Evolutionary conservation across 352 stramenopile genomes (phyloP).

Genomic region (Phytophthora meadii): DNA sequence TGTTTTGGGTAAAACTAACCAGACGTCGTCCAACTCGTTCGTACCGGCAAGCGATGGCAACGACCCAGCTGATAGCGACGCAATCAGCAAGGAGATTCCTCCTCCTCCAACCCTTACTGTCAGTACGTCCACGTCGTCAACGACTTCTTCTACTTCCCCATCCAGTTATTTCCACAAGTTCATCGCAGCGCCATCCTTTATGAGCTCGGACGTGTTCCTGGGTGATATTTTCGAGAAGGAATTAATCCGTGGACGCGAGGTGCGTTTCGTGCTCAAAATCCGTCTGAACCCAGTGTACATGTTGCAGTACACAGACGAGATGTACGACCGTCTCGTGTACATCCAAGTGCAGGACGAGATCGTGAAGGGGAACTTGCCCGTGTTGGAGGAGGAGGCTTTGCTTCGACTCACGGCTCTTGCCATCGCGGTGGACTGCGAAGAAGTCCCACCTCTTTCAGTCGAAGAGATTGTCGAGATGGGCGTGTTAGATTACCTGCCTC

Average conservation of each 20-base stretch:
- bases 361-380: constrained; percentile 86
- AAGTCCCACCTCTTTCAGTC: constrained; percentile 54
- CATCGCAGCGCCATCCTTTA: constrained; percentile 76
- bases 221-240: constrained; percentile 94
- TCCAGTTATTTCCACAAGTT: constrained; percentile 84
- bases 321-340: constrained; percentile 87
- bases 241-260: constrained; percentile 86
- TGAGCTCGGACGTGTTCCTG: constrained; percentile 86
- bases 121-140: constrained; percentile 38
- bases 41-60: constrained; percentile 39
- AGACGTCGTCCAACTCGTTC: constrained; percentile 41
- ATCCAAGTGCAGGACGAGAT: constrained; percentile 94
- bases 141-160: constrained; percentile 40
- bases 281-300: constrained; percentile 86
- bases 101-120: constrained; percentile 24
- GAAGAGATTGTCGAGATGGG: constrained; percentile 75
- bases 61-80: constrained; percentile 27
- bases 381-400: constrained; percentile 81
- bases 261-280: constrained; percentile 95
- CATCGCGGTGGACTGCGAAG: constrained; percentile 84
- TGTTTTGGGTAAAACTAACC: constrained; percentile 24
- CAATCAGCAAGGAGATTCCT: constrained; percentile 16
- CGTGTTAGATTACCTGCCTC: constrained; percentile 88
- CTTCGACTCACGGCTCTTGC: constrained; percentile 79
- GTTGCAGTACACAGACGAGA: constrained; percentile 84